Evolutionary conservation across 345 rosid genomes (phyloP).

Genomic region (Brassica juncea): DNA sequence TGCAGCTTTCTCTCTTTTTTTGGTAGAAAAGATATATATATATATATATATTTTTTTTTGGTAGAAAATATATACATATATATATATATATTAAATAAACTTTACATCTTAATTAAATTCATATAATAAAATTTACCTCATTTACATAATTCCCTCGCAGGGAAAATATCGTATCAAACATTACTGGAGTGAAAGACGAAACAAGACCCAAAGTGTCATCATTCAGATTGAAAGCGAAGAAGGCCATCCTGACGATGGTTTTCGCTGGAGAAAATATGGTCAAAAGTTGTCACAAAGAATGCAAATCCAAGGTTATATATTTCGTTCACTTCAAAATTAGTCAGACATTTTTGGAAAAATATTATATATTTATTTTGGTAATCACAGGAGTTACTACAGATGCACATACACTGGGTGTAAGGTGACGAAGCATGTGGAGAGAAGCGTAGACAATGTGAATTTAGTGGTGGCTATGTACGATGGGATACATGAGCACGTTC

Average conservation of each 20-base stretch:
- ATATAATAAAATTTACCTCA: too few relatives aligned
- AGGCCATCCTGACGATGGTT: conserved; percentile 30
- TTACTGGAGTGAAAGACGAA: conserved; percentile 28
- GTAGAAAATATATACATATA: too few relatives aligned
- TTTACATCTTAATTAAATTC: not conserved
- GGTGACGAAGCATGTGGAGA: conserved; percentile 36
- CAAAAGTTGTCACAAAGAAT: conserved; percentile 29
- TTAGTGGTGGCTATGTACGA: conserved; percentile 25
- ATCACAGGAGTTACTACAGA: conserved; percentile 33
- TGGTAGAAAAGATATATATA: too few relatives aligned
- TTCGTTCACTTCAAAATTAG: not conserved
- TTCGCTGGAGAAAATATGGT: conserved; percentile 39
- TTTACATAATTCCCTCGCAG: not conserved
- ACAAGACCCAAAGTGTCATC: conserved; percentile 17
- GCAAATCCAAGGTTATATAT: conserved; percentile 34
- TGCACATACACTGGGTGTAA: conserved; percentile 20
- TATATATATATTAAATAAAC: not conserved
- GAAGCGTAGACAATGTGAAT: conserved; percentile 22
- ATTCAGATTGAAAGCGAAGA: conserved; percentile 25
- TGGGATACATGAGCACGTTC: conserved; percentile 24
- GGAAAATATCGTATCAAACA: not conserved
- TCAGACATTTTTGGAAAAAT: not conserved
- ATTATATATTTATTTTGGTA: not conserved
- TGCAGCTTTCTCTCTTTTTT: not conserved
- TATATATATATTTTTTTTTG: too few relatives aligned